Base-by-base conservation (phyloP, 305 asterid genomes). In the Rubia tinctorum region DNA sequence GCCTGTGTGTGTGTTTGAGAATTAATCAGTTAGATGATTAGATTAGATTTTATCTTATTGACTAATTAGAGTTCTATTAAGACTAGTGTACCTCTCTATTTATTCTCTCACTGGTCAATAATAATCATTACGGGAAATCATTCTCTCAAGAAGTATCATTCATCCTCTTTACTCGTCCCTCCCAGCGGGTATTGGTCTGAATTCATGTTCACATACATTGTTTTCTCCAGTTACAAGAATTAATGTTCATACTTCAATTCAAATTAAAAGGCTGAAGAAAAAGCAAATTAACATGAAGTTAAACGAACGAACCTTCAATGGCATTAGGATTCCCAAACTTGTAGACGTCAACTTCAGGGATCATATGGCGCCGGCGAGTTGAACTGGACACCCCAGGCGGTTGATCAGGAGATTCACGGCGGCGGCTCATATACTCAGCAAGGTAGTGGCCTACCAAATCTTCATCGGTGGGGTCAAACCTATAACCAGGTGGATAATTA, bases 251-350 rank as follows among this genome's bases (percentile, higher is more conserved):
- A 30, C 1, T 34, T 34, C 39, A 34, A 34, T 34, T 34, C 39
- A 34, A 34, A 27, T 27, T 34, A 34, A 43, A 43, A 43, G 12
- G 12, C 9, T 43, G 47, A 34, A 34, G 47, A 51, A 51, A 15
- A 20, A 17, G 22, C 22, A 51, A 51, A 15, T 5, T 6, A 51
- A 34, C 39, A 34, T 20, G 9, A 37, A 66, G 27, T 4, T 10
- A 12, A n/a, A 51, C 76, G 66, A 34, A 79, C 82, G 66, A 44
- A 79, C 82, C 66, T 25, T 58, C 66, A 18, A 77, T 62, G 2
- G 49, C 17, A 13, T 44, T 22, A 79, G 84, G 30, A 10, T 23
- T 34, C 12, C 1, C 0, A 17, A 51, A 7, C 59, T 0, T 13
- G 66, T 74, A 74, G 70, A 81, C 11, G 20, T 42, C 49, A n/a